Evolutionary conservation across 495 filamentous ascomycete genomes (phyloP).

Genomic region (Penicillium lividum): DNA sequence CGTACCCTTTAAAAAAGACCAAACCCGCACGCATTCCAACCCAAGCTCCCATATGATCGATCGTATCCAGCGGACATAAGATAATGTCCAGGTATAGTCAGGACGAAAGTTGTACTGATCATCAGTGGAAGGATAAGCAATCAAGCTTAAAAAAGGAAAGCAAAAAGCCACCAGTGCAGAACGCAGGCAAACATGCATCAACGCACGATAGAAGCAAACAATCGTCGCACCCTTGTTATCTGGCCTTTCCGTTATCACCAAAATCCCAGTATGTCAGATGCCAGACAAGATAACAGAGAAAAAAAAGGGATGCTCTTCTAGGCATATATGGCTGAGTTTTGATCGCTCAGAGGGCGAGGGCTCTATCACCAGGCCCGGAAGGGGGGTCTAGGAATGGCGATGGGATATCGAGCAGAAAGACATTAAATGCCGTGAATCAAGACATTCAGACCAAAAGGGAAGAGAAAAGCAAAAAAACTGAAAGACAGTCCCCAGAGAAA

Average conservation of each 20-base stretch:
- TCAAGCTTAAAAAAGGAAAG: constrained; percentile 10
- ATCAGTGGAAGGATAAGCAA: neutral
- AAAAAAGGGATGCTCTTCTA: constrained; percentile 23
- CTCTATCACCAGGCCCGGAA: constrained; percentile 24
- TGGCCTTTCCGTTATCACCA: neutral
- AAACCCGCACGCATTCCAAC: neutral
- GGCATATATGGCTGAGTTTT: constrained; percentile 20
- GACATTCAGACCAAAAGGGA: constrained; percentile 2
- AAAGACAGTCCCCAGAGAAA: constrained; percentile 7
- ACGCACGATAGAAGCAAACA: constrained; percentile 12
- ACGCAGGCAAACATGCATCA: constrained; percentile 19
- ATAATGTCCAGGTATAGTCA: neutral
- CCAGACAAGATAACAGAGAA: constrained; percentile 1
- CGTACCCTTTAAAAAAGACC: neutral
- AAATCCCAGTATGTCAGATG: constrained; percentile 13
- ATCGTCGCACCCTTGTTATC: neutral
- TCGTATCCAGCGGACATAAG: neutral
- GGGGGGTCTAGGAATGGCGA: constrained; percentile 17
- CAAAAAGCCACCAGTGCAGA: constrained; percentile 20
- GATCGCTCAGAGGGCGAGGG: constrained; percentile 18
- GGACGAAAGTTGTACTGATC: neutral
- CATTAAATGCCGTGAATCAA: constrained; percentile 10
- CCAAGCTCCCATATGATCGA: neutral
- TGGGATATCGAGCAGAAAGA: constrained; percentile 26
- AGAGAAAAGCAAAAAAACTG: constrained; percentile 3